Conservation (phyloP, 306 rosid species). For the Castanea crenata region DNA sequence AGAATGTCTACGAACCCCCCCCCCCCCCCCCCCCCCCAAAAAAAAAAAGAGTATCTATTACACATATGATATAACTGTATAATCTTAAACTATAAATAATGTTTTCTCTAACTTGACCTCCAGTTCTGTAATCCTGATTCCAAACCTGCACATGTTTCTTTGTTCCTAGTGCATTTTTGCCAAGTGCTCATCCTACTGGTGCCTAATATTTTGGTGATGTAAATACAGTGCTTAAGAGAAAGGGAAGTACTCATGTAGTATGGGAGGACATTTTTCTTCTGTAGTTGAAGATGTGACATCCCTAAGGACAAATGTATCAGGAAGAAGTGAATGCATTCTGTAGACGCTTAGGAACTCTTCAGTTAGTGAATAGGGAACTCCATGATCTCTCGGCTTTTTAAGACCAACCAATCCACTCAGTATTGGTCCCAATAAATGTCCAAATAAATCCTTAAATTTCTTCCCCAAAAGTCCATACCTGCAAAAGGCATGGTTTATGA, state of each 20-base stretch:
- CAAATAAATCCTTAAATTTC: conserved; percentile 62
- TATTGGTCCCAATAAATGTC: conserved; percentile 56
- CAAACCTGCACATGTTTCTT: too few relatives aligned
- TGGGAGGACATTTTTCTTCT: conserved; percentile 46
- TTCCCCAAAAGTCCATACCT: conserved; percentile 85
- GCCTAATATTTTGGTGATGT: background rate
- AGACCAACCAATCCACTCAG: conserved; percentile 71
- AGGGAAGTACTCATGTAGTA: conserved; percentile 43
- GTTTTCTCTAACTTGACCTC: too few relatives aligned
- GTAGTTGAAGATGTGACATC: conserved; percentile 30
- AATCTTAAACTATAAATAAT: too few relatives aligned
- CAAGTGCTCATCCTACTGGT: background rate
- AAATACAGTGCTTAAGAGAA: background rate
- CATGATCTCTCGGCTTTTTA: conserved; percentile 66
- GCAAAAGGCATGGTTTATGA: background rate
- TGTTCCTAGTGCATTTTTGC: too few relatives aligned
- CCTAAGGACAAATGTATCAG: conserved; percentile 53
- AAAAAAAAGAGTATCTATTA: too few relatives aligned
- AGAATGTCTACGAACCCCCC: too few relatives aligned
- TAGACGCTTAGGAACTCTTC: conserved; percentile 77
- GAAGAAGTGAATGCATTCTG: conserved; percentile 75
- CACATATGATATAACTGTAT: too few relatives aligned
- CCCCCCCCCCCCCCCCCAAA: too few relatives aligned
- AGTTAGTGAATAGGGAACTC: conserved; percentile 72
- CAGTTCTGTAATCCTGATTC: too few relatives aligned